Evolutionary conservation across 2,329 filamentous ascomycete species (phyloP).

Genomic region (Penicillium sp.): DNA sequence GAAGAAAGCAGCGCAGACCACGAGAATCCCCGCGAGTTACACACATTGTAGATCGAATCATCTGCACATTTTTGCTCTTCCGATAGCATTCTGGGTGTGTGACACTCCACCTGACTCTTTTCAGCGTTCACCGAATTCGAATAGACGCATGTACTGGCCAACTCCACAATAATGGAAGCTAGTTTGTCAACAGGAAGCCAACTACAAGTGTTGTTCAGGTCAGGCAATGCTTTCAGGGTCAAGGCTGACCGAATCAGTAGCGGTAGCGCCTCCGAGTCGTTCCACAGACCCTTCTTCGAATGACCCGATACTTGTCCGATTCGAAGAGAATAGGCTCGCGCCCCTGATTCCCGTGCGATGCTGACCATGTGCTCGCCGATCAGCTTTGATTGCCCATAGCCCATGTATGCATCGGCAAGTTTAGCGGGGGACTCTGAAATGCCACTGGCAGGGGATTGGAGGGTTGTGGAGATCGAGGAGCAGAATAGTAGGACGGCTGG

Average conservation of each 20-base stretch:
- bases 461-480: constrained; percentile 54
- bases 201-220: constrained; percentile 29
- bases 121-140: not conserved
- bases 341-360: constrained; percentile 28
- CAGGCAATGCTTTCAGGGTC: constrained; percentile 31
- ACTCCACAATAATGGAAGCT: constrained; percentile 31
- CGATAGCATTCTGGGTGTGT: not conserved
- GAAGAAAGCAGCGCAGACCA: constrained; percentile 39
- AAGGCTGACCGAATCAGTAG: constrained; percentile 38
- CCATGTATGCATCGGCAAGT: constrained; percentile 29
- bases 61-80: constrained; percentile 9
- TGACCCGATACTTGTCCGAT: constrained; percentile 42
- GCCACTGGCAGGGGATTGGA: constrained; percentile 7
- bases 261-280: constrained; percentile 38
- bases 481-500: constrained; percentile 53
- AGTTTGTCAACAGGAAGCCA: constrained; percentile 40
- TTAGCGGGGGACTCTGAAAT: constrained; percentile 23
- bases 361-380: constrained; percentile 37
- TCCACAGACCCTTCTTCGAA: constrained; percentile 39
- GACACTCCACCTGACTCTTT: not conserved
- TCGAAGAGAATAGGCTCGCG: constrained; percentile 34
- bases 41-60: constrained; percentile 36
- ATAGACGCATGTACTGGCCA: constrained; percentile 20
- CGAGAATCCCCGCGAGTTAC: constrained; percentile 36
- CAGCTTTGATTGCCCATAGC: constrained; percentile 40